Evolutionary conservation across 2,329 filamentous ascomycete genomes (phyloP), one percentile per base, ranked within the genome.

Genomic region (Colletotrichum lupini): DNA sequence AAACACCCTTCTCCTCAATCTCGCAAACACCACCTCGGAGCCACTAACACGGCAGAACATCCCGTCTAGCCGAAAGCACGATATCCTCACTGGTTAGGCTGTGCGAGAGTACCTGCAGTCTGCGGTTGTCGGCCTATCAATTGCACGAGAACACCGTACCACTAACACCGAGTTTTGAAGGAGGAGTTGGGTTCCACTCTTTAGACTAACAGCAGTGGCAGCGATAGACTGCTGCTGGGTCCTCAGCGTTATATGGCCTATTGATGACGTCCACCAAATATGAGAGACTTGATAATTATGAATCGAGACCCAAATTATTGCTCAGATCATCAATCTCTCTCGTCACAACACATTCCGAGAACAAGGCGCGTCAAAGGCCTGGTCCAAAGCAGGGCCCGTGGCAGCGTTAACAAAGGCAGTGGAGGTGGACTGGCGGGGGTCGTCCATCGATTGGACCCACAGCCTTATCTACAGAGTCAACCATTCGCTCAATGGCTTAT

Each of bases 401-500:
- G 46, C 4, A 53, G 42, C 7, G 19, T 9, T n/a, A 8, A n/a
- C 16, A 55, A 46, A 57, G 42, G 24, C 22, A 8, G 3, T 26
- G 22, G 3, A 53, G 28, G 26, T 11, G 60, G 60, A 24, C 49
- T 67, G 60, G 66, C 60, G 67, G 71, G 70, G 60, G 19, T 60
- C 2, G 7, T 6, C 3, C 7, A 11, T 49, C 19, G 0, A 5
- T 6, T 2, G 6, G 28, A 28, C 28, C 70, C 70, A 58, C 32
- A 37, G 37, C 9, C 61, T 74, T 75, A 76, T 73, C 71, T 35
- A 12, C 0, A 49, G 16, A 3, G 5, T 1, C n/a, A 35, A 7
- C 74, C 59, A 79, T 76, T 79, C 65, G 78, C 26, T 35, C 1
- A 22, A 42, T n/a, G 1, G n/a, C 72, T 79, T 78, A 79, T 79